Evolutionary conservation across 2,329 filamentous ascomycete genomes (phyloP), one percentile per base, ranked within the genome.

Genomic region (Metarhizium guizhouense): DNA sequence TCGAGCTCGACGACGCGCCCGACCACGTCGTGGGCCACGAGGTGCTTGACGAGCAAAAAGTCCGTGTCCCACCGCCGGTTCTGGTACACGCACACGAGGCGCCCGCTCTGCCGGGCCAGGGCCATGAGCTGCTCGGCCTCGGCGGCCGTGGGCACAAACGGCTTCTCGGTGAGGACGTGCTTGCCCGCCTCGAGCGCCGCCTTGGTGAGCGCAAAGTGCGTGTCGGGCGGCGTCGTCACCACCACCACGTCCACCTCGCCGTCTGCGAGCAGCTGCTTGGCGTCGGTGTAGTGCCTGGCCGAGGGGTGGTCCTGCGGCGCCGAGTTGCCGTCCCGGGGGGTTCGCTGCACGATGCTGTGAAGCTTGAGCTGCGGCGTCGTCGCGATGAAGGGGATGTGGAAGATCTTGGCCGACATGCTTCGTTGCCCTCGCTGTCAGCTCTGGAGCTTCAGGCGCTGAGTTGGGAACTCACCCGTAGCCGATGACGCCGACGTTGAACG

Each of bases 161-260:
- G 89, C 75, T 93, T 93, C 74, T 93, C 89, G 51, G 87, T 86
- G 53, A 93, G 76, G 30, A 92, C 86, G 68, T 93, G 85, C 74
- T 92, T 92, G 62, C 85, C 85, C 10, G 80, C 75, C 65, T 86
- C 77, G 51, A 93, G 76, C 0, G 86, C 84, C 53, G 80, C 70
- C 68, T 83, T 84, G 40, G 83, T 76, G 62, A 91, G 75, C 16
- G 75, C 68, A 65, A 83, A 88, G 73, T 93, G 89, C 11, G 82
- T 85, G 59, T 85, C 78, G 0, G 88, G 88, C 0, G 86, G 83
- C 0, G 86, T 90, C 53, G 84, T 84, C 58, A 94, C 72, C 61
- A 90, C 76, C 36, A 91, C 80, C 18, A 92, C 74, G 65, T 91
- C 81, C 47, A 93, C 77, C 0, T 74, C 76, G 0, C 79, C 60